Conservation (phyloP, 2,329 filamentous ascomycete genomes). For the Lecanosticta acicola region DNA sequence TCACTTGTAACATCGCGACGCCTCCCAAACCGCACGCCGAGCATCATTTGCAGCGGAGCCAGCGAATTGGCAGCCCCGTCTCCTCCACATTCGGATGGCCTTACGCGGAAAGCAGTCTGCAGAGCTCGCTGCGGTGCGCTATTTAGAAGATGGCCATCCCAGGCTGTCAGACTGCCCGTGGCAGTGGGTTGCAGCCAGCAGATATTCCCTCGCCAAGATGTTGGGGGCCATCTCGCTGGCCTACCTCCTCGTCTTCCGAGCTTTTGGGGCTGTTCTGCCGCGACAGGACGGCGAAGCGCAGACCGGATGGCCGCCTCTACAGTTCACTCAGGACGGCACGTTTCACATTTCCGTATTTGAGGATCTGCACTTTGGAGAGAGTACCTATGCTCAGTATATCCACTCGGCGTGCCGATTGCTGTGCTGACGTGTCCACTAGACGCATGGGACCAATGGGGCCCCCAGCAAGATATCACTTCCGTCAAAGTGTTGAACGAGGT, state of each 20-base stretch:
- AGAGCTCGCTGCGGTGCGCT: too few species aligned
- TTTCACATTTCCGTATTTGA: constrained; percentile 57
- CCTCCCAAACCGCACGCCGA: too few species aligned
- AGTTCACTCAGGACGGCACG: constrained; percentile 31
- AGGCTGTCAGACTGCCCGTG: not conserved
- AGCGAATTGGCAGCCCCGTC: too few species aligned
- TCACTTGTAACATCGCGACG: too few species aligned
- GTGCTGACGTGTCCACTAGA: constrained; percentile 31
- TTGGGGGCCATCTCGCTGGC: not conserved
- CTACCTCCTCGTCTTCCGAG: not conserved
- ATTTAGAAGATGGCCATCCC: not conserved
- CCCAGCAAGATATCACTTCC: constrained; percentile 53
- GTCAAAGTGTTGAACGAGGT: constrained; percentile 53
- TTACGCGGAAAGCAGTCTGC: too few species aligned
- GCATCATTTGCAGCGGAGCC: too few species aligned
- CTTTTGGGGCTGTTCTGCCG: not conserved
- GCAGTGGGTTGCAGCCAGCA: not conserved
- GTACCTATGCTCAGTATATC: constrained; percentile 9
- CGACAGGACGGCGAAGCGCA: not conserved
- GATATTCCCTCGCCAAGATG: constrained; percentile 1
- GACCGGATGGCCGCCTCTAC: constrained; percentile 10
- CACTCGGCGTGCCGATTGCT: constrained; percentile 43
- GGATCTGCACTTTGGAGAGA: constrained; percentile 66
- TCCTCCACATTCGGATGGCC: too few species aligned
- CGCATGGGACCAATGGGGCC: constrained; percentile 36